Percentiles rank a stretch among this genome's conserved stretches.
phyloP scores from a whole-genome alignment of 1,284 basidiomycete genomes.

The Cystobasidium pallidum region DNA sequence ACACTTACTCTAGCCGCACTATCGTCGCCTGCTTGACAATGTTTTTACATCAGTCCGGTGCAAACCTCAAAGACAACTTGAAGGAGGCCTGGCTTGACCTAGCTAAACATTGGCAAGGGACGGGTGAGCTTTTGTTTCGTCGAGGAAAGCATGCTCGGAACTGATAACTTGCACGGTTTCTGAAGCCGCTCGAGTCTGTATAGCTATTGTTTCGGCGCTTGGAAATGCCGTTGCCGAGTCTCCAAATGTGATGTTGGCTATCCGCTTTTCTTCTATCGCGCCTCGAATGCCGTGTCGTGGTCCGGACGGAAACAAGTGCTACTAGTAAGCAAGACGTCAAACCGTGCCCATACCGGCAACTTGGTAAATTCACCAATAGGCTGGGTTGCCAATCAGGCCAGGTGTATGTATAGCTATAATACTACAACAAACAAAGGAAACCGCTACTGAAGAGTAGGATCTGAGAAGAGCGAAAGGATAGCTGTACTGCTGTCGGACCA shows the following conservation, averaged over 20 bases:
- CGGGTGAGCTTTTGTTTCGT: slow-evolving; percentile 1
- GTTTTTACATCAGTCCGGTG: slow-evolving; percentile 47
- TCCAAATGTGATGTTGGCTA: no score
- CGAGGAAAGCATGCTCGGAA: not conserved
- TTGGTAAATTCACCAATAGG: not conserved
- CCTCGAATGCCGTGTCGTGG: no score
- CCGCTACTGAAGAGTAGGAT: not conserved
- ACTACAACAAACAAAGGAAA: slow-evolving; percentile 5
- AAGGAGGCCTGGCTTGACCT: slow-evolving; percentile 73
- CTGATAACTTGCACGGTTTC: not conserved
- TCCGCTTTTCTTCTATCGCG: no score
- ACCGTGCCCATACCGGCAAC: no score
- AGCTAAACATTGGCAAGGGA: slow-evolving; percentile 58
- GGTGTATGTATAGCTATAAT: slow-evolving; percentile 6
- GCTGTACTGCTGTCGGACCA: not conserved
- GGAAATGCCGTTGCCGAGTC: slow-evolving; percentile 69
- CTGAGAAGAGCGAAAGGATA: not conserved
- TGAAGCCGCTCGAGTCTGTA: slow-evolving; percentile 70
- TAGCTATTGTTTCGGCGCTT: slow-evolving; percentile 69
- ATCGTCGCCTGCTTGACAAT: slow-evolving; percentile 51
- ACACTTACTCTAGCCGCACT: slow-evolving; percentile 13
- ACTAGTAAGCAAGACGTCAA: not conserved
- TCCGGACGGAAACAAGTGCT: not conserved
- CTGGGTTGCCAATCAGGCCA: not conserved
- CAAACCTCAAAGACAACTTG: slow-evolving; percentile 1